Base-by-base conservation (phyloP, 768 basidiomycete genomes). In the Naganishia vaughanmartiniae region DNA sequence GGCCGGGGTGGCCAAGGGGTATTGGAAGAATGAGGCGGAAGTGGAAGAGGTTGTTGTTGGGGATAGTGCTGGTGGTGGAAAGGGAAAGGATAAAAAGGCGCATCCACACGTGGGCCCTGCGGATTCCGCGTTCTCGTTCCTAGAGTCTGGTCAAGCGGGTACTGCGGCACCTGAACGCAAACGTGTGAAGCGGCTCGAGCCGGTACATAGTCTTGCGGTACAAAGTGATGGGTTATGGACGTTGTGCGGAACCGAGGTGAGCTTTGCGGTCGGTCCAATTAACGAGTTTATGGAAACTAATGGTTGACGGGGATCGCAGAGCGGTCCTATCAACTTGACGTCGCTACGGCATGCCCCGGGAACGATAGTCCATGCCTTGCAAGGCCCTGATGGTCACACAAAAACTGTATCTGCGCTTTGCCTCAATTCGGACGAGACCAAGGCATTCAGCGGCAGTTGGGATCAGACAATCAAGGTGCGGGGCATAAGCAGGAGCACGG, bases 181-280 rank as follows among this genome's bases (percentile, higher is more conserved):
- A 53, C 24, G 48, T 26, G 69, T 57, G 36, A 79, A 70, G 70
- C 54, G 69, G 54, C 46, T 63, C 51, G 79, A 82, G 54, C 89
- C 95, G 12, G 92, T 96, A 21, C 92, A 93, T 81, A 94, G 92
- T 76, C 84, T 99, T 78, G 87, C 88, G 11, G 89, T 93, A 84
- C 93, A 98, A 67, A 89, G 89, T 3, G 93, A 98, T 80, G 96
- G 91, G 15, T 83, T 99, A 11, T 99, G 93, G 93, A 86, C 89
- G 21, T 84, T 97, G 69, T 88, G 90, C 28, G 96, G 96, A 17
- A 90, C 89, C 42, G 86, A 91, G 75, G 93, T 94, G 81, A 73
- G 88, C 69, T 30, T 4, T 21, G 30, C 4, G 24, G 15, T 0
- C 19, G 3, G 66, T 4, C 1, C 17, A 28, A 0, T 36, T 17